Evolutionary conservation across 176 grass and related monocot species (phyloP).

Genomic region (Guadua angustifolia): DNA sequence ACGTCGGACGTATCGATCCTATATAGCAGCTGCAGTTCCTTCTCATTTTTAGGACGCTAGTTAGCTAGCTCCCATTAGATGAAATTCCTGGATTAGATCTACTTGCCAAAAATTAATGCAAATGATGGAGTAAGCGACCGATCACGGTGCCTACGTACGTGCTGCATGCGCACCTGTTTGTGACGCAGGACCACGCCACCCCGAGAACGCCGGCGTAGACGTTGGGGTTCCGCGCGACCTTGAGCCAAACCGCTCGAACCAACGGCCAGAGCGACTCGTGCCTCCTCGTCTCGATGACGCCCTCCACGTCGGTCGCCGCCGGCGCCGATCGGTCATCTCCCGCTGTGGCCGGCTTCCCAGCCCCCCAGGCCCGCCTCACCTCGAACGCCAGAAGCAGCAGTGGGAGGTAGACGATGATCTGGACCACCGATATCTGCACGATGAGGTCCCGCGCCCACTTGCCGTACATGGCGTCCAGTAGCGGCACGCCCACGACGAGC

Average conservation of each 20-base stretch:
- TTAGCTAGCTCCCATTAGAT: not conserved
- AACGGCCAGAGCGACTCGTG: constrained; percentile 44
- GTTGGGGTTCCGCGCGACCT: constrained; percentile 77
- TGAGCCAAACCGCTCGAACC: constrained; percentile 58
- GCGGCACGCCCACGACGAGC: constrained; percentile 83
- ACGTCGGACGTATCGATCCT: too few relatives aligned
- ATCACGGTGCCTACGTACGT: not conserved
- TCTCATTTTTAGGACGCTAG: too few relatives aligned
- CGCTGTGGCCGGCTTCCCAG: not conserved
- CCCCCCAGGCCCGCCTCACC: constrained; percentile 54
- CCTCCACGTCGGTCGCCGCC: constrained; percentile 31
- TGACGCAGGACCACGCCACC: constrained; percentile 58
- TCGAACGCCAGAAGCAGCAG: constrained; percentile 68
- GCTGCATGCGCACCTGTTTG: constrained; percentile 51
- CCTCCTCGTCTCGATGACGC: not conserved
- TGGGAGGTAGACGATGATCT: constrained; percentile 68
- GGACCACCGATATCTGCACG: constrained; percentile 83
- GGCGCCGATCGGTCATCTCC: not conserved
- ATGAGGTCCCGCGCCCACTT: constrained; percentile 87
- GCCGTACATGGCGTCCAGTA: constrained; percentile 88
- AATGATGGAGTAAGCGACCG: not conserved
- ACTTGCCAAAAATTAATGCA: not conserved
- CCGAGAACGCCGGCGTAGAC: constrained; percentile 73
- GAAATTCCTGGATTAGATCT: not conserved
- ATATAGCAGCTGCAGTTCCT: too few relatives aligned